Base-by-base conservation (phyloP, 257 asterid genomes). In the Gentiana macrophylla region DNA sequence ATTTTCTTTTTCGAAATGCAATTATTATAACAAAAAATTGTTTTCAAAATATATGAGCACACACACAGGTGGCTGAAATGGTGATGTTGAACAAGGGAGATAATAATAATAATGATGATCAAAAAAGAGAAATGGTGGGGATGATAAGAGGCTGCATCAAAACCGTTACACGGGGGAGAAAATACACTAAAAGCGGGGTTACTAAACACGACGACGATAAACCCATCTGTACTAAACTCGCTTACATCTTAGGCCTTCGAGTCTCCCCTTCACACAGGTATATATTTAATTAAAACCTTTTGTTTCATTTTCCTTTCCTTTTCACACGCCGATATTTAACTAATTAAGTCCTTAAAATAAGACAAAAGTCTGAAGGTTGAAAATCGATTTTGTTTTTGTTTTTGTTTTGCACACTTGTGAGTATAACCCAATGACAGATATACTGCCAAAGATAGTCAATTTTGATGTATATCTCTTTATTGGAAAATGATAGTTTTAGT, bases 221-320 rank as follows among this genome's bases (percentile, higher is more conserved):
- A 37, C 99, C 94, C 8, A 45, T 85, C 32, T 83, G 53, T 77
- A 77, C 93, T 32, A 92, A 86, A 72, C 72, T 84, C 9, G 95
- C 97, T 53, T 92, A 92, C 50, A 70, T 92, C 36, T 71, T 84
- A 56, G 99, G 99, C 86, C 94, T 92, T 6, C 95, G 99, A 2
- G 94, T 92, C 24, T 80, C 95, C 37, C 80, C 99, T 49, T 66
- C 91, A 61, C 92, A 83, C 65, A 58, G 99, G 99, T 91, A 76
- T 33, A 32, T 8, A 11, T 1, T 38, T 38, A 38, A 8, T 43
- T 8, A 50, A 48, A 12, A 6, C 8, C 8, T 3, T 12, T 35
- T 35, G 6, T n/a, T 15, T 6, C 37, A 50, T 58, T 47, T 6
- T 13, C 32, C 15, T 37, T n/a, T 10, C 3, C 8, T 41, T 41